Evolutionary conservation across 225 moss, liverwort and hornwort species (phyloP), one percentile per base, ranked within the genome.

Genomic region (Pleurozium schreberi): DNA sequence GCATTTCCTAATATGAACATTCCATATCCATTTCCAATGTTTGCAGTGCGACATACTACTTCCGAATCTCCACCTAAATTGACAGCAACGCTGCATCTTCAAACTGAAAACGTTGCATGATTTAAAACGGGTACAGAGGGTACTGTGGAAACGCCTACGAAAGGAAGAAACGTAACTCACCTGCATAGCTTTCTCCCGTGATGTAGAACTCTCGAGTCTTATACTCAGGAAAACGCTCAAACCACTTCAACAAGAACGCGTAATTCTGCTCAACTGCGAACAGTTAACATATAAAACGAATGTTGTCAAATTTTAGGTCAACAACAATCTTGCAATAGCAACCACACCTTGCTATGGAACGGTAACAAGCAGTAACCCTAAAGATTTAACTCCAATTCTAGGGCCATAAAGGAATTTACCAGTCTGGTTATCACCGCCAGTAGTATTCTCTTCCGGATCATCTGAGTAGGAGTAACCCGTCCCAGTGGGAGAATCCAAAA

Each of bases 381-480:
- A 64, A 53, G 40, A 67, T 53, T 69, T 11, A 76, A 75, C 49
- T 74, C 42, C 34, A 25, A 31, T 69, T 55, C 21, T 18, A 58
- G 19, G 15, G 43, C 23, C 16, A 43, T 8, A 11, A 49, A 8
- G 61, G 71, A 16, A 80, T 26, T 86, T 88, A 94, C 94, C 94
- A 62, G 92, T 93, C n/a, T 86, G 70, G 6, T 40, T 61, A 45
- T 91, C 92, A 69, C 90, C 93, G 27, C 90, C 90, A 67, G 52
- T 50, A 18, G 28, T 15, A 66, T 90, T 87, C 79, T 95, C 91
- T 8, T 22, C 30, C 36, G 81, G 85, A 27, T 85, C 33, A 52
- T 96, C 92, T 81, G 95, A 92, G 88, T 95, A 96, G 45, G 96
- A 95, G 86, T 89, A 96, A 6, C 96, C 96, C 22, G 91, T 89